Base-by-base conservation (phyloP, 2,329 filamentous ascomycete species). In the Talaromyces albobiverticillius region DNA sequence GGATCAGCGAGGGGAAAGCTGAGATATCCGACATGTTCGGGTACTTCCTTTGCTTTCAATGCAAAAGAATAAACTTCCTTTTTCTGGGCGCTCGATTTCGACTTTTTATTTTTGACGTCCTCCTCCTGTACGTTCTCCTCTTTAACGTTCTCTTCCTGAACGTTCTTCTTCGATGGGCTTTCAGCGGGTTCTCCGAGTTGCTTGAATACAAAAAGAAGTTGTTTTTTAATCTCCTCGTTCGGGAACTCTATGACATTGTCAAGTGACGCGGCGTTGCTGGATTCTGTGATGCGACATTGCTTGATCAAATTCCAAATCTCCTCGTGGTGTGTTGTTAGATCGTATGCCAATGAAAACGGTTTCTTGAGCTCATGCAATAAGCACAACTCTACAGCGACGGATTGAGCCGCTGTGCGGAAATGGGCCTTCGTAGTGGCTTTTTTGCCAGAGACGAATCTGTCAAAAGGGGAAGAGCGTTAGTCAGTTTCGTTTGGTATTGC, bases 371-470 rank as follows among this genome's bases (percentile, higher is more conserved):
- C 64, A 56, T 71, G 71, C 64, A 83, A 66, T 3, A 80, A 68
- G 56, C 78, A 76, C 4, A 82, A 67, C 62, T 87, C 83, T 4
- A 85, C 77, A 10, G 81, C 70, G 3, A 82, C 78, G 57, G 81
- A 77, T 57, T 82, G 80, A 38, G 85, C 74, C 29, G 78, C 73
- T 41, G 64, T 68, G 38, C 70, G 62, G 52, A 77, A 58, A 25
- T 72, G 64, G 6, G 69, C 63, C 9, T 61, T 60, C 51, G 74
- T 65, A 5, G 61, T 65, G 38, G 71, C 56, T 52, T 67, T 71
- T 38, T 71, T 64, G 38, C 61, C 58, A 10, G 71, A 65, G 54
- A 74, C 61, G 60, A 79, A 70, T 13, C 67, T 69, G 46, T 5
- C 18, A 40, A n/a, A n/a, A n/a, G n/a, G 40, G 10, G 31, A 20